These are phyloP conservation scores for Alloascoidea africana DNA, from an alignment of 805 yeast genomes.

Conservation along the genomic window DNA sequence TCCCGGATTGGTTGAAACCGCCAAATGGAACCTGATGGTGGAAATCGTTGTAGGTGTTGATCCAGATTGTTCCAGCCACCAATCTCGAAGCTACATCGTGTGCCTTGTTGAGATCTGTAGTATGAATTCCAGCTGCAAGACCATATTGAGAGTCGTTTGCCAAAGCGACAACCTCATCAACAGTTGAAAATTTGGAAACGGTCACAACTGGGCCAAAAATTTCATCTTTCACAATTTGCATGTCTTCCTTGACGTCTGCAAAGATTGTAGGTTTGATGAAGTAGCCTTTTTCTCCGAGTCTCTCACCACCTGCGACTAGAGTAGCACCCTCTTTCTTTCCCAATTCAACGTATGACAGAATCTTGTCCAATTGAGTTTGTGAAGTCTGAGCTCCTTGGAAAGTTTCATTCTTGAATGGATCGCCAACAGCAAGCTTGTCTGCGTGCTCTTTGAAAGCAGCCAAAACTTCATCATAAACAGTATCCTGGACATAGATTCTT, in stretches of 20 bases:
- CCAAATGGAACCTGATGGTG: conserved; percentile 86
- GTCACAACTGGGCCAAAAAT: conserved; percentile 92
- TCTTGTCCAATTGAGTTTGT: conserved; percentile 60
- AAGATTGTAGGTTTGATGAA: conserved; percentile 62
- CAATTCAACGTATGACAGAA: conserved; percentile 56
- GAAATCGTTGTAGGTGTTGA: conserved; percentile 82
- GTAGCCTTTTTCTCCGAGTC: conserved; percentile 43
- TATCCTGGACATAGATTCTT: conserved; percentile 77
- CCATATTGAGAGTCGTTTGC: conserved; percentile 83
- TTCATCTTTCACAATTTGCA: conserved; percentile 74
- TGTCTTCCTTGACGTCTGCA: conserved; percentile 61
- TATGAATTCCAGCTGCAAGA: conserved; percentile 83
- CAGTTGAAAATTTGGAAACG: conserved; percentile 63
- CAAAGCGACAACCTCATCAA: conserved; percentile 61
- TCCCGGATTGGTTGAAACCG: conserved; percentile 82
- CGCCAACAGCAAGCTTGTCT: conserved; percentile 42
- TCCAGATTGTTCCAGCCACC: conserved; percentile 84
- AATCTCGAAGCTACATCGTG: conserved; percentile 59
- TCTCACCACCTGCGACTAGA: conserved; percentile 70
- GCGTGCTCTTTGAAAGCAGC: conserved; percentile 35
- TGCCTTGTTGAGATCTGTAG: conserved; percentile 60
- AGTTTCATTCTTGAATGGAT: conserved; percentile 64
- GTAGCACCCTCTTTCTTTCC: conserved; percentile 82
- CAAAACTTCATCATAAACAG: conserved; percentile 64
- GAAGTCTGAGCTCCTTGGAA: conserved; percentile 93